Conservation (phyloP, 306 rosid genomes). For the Medicago arabica region DNA sequence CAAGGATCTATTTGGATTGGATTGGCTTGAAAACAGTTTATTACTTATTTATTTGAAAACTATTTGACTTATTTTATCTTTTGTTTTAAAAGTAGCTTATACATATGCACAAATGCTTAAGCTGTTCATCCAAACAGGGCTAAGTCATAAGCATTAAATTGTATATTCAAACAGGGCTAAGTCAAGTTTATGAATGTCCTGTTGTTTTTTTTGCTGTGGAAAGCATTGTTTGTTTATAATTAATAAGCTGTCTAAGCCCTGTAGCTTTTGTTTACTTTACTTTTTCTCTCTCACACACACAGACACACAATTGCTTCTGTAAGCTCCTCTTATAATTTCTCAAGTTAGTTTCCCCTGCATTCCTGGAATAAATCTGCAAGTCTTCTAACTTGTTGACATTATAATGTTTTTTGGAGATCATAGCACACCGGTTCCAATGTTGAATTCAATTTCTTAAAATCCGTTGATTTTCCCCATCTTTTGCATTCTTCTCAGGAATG, state of each 20-base stretch:
- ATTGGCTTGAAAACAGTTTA: too few relatives aligned
- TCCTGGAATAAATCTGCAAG: neutral
- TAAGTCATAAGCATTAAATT: neutral
- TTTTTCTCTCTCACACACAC: neutral
- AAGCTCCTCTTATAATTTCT: neutral
- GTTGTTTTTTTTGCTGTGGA: neutral
- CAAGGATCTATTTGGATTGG: neutral
- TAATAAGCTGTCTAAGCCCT: neutral
- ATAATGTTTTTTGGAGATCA: neutral
- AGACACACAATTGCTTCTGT: neutral
- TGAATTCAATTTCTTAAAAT: constrained; percentile 1
- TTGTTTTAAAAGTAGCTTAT: neutral
- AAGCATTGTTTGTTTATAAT: neutral
- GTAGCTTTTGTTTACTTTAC: neutral
- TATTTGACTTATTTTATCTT: neutral
- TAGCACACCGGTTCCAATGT: constrained; percentile 1
- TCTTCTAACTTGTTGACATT: neutral
- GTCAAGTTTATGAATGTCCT: constrained; percentile 17
- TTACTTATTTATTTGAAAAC: neutral
- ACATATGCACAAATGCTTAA: neutral
- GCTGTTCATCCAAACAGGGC: neutral
- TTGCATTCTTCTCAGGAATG: constrained; percentile 7
- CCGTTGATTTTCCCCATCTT: neutral
- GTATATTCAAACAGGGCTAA: neutral
- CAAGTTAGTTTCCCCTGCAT: constrained; percentile 3